These are phyloP conservation scores for Farysia itapuensis DNA, from an alignment of 1,284 basidiomycete genomes.

Conservation along the genomic window DNA sequence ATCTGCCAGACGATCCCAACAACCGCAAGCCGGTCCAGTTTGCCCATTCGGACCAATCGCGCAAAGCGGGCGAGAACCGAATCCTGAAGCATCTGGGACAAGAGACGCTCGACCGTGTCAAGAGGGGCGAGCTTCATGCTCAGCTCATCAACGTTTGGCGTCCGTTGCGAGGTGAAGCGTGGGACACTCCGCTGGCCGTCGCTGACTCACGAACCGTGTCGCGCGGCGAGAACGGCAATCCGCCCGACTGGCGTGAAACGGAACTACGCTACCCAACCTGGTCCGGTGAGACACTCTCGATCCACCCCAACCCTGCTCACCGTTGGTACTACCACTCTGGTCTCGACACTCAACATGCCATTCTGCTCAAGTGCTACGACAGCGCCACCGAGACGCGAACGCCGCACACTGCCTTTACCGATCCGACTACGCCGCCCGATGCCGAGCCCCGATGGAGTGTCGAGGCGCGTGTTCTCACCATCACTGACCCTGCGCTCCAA, in stretches of 20 bases:
- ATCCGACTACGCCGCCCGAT: conserved; percentile 32
- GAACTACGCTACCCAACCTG: conserved; percentile 41
- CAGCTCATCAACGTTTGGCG: conserved; percentile 76
- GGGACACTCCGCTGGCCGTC: conserved; percentile 68
- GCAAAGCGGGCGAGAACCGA: conserved; percentile 43
- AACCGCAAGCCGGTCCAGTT: conserved; percentile 35
- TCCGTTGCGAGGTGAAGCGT: conserved; percentile 66
- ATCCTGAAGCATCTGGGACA: conserved; percentile 42
- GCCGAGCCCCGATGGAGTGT: conserved; percentile 44
- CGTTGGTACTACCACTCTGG: conserved; percentile 70
- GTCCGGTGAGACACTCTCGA: conserved; percentile 53
- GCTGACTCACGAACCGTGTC: conserved; percentile 68
- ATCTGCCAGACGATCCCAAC: conserved; percentile 30
- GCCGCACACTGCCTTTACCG: conserved; percentile 47
- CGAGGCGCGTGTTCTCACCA: conserved; percentile 40
- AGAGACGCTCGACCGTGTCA: conserved; percentile 35
- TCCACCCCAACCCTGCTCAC: conserved; percentile 66
- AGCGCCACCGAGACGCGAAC: conserved; percentile 39
- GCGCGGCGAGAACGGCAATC: conserved; percentile 25
- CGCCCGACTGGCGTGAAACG: conserved; percentile 28
- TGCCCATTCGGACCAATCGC: conserved; percentile 45
- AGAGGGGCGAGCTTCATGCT: conserved; percentile 61
- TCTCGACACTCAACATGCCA: conserved; percentile 68
- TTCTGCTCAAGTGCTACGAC: conserved; percentile 71
- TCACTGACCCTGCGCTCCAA: conserved; percentile 37